These are phyloP conservation scores for Eutrema salsugineum DNA, from an alignment of 441 rosid genomes.

Conservation along the genomic window DNA sequence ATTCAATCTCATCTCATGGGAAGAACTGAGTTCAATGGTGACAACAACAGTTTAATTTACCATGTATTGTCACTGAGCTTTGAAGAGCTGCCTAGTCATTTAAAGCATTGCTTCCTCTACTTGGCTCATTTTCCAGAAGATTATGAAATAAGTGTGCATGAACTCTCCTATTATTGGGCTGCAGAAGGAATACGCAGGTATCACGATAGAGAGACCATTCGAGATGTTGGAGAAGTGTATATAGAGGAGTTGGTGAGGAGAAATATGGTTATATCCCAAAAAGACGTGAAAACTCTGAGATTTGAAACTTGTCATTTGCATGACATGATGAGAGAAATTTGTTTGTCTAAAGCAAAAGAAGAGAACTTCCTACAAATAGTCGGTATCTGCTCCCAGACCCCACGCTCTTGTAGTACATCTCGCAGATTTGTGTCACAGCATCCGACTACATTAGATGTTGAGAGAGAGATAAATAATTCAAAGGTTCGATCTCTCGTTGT, in stretches of 20 bases:
- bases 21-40: neutral
- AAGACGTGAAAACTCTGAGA: neutral
- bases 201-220: neutral
- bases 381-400: neutral
- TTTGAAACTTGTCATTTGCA: neutral
- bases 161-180: neutral
- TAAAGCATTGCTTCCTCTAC: conserved; percentile 12
- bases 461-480: neutral
- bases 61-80: neutral
- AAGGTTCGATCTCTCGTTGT: neutral
- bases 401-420: neutral
- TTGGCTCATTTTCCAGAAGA: conserved; percentile 13
- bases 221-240: neutral
- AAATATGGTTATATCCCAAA: conserved; percentile 9
- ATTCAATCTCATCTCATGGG: neutral
- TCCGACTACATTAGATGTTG: neutral
- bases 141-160: neutral
- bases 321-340: conserved; percentile 7
- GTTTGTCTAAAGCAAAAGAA: neutral
- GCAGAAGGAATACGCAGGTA: neutral
- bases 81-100: neutral
- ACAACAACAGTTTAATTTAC: neutral
- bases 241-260: conserved; percentile 12
- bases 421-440: neutral
- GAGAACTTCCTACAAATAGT: neutral